These are phyloP conservation scores for Verticillium zaregamsianum DNA, from an alignment of 2,329 filamentous ascomycete species.

Conservation along the genomic window DNA sequence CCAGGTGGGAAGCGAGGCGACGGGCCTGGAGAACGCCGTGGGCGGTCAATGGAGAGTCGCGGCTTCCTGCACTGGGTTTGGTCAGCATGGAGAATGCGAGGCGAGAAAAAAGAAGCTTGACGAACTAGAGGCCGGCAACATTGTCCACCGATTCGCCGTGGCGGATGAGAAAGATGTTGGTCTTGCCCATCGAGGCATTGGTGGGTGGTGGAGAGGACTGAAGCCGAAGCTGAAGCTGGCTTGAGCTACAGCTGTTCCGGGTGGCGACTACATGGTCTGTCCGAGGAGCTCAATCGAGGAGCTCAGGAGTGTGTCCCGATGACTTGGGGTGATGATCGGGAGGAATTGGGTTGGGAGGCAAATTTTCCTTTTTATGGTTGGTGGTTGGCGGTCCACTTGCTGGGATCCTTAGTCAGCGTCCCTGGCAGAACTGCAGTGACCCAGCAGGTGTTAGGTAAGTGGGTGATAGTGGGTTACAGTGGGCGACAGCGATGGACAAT, in stretches of 20 bases:
- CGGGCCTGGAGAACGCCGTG: slow-evolving; percentile 79
- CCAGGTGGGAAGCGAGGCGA: slow-evolving; percentile 63
- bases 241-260: background rate
- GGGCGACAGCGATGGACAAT: no score
- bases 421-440: no score
- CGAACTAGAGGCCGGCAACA: slow-evolving; percentile 71
- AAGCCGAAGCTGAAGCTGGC: background rate
- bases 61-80: slow-evolving; percentile 63
- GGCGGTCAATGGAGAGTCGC: slow-evolving; percentile 75
- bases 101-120: background rate
- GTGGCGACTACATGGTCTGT: background rate
- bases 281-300: background rate
- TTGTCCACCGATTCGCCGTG: slow-evolving; percentile 93
- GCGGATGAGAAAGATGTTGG: slow-evolving; percentile 66
- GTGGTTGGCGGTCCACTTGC: background rate
- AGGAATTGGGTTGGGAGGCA: background rate
- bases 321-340: background rate
- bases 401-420: no score
- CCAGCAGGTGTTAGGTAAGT: no score
- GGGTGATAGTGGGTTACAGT: no score
- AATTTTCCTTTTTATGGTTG: background rate
- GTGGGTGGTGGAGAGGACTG: background rate
- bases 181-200: slow-evolving; percentile 7
- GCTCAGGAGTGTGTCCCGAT: background rate
- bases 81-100: background rate